These are phyloP conservation scores for Aspergillus wentii DNA, from an alignment of 495 filamentous ascomycete genomes.

Conservation along the genomic window DNA sequence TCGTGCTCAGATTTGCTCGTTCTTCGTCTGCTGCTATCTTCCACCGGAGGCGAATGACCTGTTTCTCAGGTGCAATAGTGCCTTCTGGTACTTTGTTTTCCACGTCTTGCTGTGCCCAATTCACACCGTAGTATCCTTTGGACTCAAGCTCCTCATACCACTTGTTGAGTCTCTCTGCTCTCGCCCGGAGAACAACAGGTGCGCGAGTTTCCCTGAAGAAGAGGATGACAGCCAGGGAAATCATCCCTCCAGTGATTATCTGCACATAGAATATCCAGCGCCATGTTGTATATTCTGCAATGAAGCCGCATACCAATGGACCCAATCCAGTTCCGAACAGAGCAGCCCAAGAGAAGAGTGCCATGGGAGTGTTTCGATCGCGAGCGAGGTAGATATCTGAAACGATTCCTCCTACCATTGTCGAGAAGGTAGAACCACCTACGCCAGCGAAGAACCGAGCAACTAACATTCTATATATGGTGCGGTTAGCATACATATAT, in stretches of 20 bases:
- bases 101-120: too few relatives aligned
- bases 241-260: slow-evolving; percentile 47
- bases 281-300: slow-evolving; percentile 61
- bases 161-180: slow-evolving; percentile 58
- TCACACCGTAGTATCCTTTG: slow-evolving; percentile 42
- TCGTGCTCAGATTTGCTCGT: slow-evolving; percentile 51
- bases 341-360: slow-evolving; percentile 62
- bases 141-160: slow-evolving; percentile 64
- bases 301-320: slow-evolving; percentile 59
- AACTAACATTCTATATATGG: slow-evolving; percentile 46
- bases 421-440: slow-evolving; percentile 60
- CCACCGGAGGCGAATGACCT: slow-evolving; percentile 56
- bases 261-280: slow-evolving; percentile 77
- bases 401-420: slow-evolving; percentile 76
- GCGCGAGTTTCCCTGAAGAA: slow-evolving; percentile 65
- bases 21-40: slow-evolving; percentile 68
- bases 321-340: slow-evolving; percentile 68
- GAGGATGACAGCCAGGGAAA: slow-evolving; percentile 33
- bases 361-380: slow-evolving; percentile 73
- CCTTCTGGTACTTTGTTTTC: too few relatives aligned
- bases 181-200: slow-evolving; percentile 61
- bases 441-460: slow-evolving; percentile 62
- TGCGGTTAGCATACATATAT: neutral
- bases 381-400: slow-evolving; percentile 66
- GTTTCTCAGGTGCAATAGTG: slow-evolving; percentile 48